Evolutionary conservation across 768 basidiomycete species (phyloP).

Genomic region (Suillus decipiens): DNA sequence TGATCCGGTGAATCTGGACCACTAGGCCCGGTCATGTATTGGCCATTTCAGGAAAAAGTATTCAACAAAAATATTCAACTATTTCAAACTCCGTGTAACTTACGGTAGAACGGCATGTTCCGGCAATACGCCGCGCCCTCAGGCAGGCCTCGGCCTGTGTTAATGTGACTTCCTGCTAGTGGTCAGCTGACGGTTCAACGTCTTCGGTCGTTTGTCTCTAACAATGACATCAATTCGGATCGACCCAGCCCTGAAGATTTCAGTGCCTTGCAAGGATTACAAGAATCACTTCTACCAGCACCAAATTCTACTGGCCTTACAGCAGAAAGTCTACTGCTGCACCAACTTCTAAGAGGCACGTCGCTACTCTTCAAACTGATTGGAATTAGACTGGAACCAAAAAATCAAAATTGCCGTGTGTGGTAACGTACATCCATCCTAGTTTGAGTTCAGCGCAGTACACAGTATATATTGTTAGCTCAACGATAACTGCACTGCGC

Average conservation of each 20-base stretch:
- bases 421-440: background rate
- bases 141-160: too few species aligned
- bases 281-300: constrained; percentile 12
- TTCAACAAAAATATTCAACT: too few species aligned
- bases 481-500: too few species aligned
- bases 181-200: too few species aligned
- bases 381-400: background rate
- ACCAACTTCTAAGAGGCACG: constrained; percentile 10
- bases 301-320: constrained; percentile 13
- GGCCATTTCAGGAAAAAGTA: too few species aligned
- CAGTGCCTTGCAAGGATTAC: constrained; percentile 14
- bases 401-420: constrained; percentile 12
- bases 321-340: constrained; percentile 1
- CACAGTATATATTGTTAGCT: background rate
- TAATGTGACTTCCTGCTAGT: too few species aligned
- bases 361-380: constrained; percentile 4
- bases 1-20: background rate
- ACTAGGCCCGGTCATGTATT: background rate
- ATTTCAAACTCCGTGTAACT: too few species aligned
- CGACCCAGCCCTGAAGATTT: constrained; percentile 14
- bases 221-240: constrained; percentile 18
- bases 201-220: constrained; percentile 3
- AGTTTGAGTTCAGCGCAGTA: too few species aligned
- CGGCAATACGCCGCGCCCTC: too few species aligned
- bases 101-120: too few species aligned